Evolutionary conservation across 441 rosid genomes (phyloP), one percentile per base, ranked within the genome.

Genomic region (Omphalea diandra): DNA sequence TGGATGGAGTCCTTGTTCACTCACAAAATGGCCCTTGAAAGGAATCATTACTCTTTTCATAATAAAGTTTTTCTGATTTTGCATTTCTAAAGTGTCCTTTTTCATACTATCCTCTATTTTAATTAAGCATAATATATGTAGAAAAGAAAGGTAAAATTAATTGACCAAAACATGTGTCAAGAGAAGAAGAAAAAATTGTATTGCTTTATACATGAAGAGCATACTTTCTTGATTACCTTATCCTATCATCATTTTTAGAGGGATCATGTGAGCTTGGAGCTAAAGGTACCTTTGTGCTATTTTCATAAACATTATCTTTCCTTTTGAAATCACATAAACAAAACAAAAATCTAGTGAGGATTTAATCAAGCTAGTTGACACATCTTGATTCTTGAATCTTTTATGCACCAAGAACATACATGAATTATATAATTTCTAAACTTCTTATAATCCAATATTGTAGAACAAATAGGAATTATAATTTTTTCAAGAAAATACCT

Each of bases 331-430:
- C 17, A 93, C 88, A 52, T 80, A 88, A 2, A 88, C 81, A 12
- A 88, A 83, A 77, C 98, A 93, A 68, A 85, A 90, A 52, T 86
- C 90, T 12, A 90, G 98, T 0, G 86, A 82, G 5, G 75, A 63
- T 80, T 87, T 93, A 67, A 82, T 65, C 14, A 88, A 15, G 15
- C 56, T 66, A 43, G 82, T 57, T 6, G 91, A 65, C 46, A 93
- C 76, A 67, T 93, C 92, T 62, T 78, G 72, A 12, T 74, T 61
- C 75, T 83, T 87, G 81, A 81, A 76, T 78, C 80, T 84, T 63
- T 86, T 84, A 68, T 40, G 20, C 15, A 59, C 44, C 33, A 62
- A n/a, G n/a, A n/a, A 62, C 15, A 22, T 22, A 22, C 44, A 8
- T 54, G 15, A 31, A 3, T 29, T 2, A 57, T 53, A 47, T 14